Conservation (phyloP, 164 flowering plant genomes). For the Houttuynia cordata region DNA sequence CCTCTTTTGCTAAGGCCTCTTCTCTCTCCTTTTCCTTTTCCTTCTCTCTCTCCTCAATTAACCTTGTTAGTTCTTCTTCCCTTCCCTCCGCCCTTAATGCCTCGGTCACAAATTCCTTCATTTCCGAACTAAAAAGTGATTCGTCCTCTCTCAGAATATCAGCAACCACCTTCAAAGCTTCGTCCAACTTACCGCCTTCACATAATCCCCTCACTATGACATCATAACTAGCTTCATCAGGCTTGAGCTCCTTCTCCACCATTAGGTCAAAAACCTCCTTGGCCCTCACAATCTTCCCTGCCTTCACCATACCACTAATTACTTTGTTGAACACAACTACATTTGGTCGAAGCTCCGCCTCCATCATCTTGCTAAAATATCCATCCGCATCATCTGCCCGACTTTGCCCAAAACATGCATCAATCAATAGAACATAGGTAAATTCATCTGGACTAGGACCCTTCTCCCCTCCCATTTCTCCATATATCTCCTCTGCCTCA, state of each 20-base stretch:
- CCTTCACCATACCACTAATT: constrained; percentile 51
- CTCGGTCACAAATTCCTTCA: constrained; percentile 55
- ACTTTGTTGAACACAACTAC: constrained; percentile 52
- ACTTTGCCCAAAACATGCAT: constrained; percentile 54
- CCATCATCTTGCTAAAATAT: constrained; percentile 71
- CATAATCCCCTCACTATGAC: constrained; percentile 53
- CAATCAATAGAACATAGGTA: constrained; percentile 61
- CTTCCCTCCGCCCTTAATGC: constrained; percentile 58
- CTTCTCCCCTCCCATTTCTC: constrained; percentile 51
- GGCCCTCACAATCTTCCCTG: constrained; percentile 67
- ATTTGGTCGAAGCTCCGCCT: constrained; percentile 61
- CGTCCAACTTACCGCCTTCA: constrained; percentile 54
- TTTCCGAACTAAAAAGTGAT: constrained; percentile 41
- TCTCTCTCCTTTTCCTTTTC: constrained; percentile 41
- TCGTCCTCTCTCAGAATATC: constrained; percentile 51
- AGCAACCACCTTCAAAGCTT: constrained; percentile 47
- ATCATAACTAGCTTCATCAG: constrained; percentile 49
- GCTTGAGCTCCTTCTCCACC: constrained; percentile 63
- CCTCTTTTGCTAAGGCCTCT: constrained; percentile 20
- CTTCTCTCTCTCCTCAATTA: constrained; percentile 64
- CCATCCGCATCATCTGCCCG: constrained; percentile 62
- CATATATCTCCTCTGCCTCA: constrained; percentile 63
- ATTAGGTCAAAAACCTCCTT: constrained; percentile 47
- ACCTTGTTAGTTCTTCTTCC: constrained; percentile 59
- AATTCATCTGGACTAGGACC: constrained; percentile 70